Evolutionary conservation across 495 filamentous ascomycete genomes (phyloP), one percentile per base, ranked within the genome.

Genomic region (Daldinia concentrica): DNA sequence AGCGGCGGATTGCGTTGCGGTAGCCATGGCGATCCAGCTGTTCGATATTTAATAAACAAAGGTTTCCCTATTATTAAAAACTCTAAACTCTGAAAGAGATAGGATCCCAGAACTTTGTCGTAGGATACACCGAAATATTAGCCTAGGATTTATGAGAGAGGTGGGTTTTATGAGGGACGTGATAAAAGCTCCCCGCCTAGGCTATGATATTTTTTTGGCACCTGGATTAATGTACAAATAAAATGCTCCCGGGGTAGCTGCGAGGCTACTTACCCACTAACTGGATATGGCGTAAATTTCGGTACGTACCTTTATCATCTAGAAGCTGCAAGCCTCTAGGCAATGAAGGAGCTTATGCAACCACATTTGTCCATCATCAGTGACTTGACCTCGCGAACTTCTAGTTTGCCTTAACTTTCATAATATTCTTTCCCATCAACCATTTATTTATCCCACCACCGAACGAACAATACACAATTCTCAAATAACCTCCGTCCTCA

Each of bases 1-100:
- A 64, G 80, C 81, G 69, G 84, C 82, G 68, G 86, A 74, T 72
- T 79, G 79, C 59, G 85, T 82, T 82, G 86, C 79, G 72, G 90
- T 83, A 73, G 91, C 90, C 91, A 94, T 94, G 34, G 78, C 89
- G 82, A 75, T 78, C 11, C 24, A 45, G 30, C 19, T 17, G 22
- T 26, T 41, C n/a, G 12, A 1, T 43, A 56, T 22, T 32, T 26
- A 37, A 34, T 17, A 55, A n/a, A 54, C 17, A 27, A 12, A 6
- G 19, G 7, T 22, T 19, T 22, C 17, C 12, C 24, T 34, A 17
- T 11, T 22, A 51, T 45, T 37, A 17, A 6, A 63, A 12, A 7
- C 29, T 4, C 48, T 27, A 26, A 12, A 14, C 1, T 36, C 19
- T 27, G 30, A 55, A 59, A 39, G 24, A 56, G 26, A 45, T 8